Conservation (phyloP, 768 basidiomycete genomes). For the Lentinus tigrinus region DNA sequence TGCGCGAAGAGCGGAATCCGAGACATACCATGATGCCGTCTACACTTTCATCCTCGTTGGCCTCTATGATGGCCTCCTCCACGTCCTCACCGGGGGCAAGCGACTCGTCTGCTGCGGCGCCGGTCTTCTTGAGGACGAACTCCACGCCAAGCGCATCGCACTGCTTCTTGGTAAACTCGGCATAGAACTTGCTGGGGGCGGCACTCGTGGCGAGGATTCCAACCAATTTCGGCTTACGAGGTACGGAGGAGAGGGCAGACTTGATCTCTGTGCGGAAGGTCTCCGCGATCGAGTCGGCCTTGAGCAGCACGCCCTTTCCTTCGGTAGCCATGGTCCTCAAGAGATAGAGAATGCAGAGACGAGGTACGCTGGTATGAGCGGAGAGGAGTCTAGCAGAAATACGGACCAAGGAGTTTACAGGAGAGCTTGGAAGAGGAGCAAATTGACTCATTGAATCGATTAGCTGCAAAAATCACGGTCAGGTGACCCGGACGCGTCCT, state of each 20-base stretch:
- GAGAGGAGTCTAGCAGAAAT: neutral
- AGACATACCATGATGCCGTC: slow-evolving; percentile 90
- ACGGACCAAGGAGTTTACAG: neutral
- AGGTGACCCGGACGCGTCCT: slow-evolving; percentile 11
- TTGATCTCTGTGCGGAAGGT: slow-evolving; percentile 72
- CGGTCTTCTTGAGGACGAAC: slow-evolving; percentile 77
- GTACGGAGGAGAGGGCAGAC: slow-evolving; percentile 34
- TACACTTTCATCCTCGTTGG: slow-evolving; percentile 82
- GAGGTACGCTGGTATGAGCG: neutral
- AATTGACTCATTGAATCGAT: slow-evolving; percentile 11
- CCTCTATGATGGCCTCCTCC: slow-evolving; percentile 94
- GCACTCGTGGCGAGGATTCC: slow-evolving; percentile 89
- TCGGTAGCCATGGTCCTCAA: slow-evolving; percentile 1
- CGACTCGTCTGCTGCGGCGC: slow-evolving; percentile 54
- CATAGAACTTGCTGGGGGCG: slow-evolving; percentile 77
- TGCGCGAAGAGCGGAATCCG: neutral
- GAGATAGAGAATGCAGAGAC: neutral
- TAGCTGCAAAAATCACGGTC: slow-evolving; percentile 10
- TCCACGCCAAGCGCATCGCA: slow-evolving; percentile 87
- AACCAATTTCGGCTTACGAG: slow-evolving; percentile 69
- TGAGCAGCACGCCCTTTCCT: slow-evolving; percentile 75
- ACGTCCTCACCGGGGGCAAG: slow-evolving; percentile 83
- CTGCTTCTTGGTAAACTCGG: slow-evolving; percentile 89
- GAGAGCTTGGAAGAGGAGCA: neutral
- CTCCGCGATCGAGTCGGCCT: slow-evolving; percentile 73